phyloP scores from a whole-genome alignment of 2,329 filamentous ascomycete genomes.

The Ophiostoma ulmi region DNA sequence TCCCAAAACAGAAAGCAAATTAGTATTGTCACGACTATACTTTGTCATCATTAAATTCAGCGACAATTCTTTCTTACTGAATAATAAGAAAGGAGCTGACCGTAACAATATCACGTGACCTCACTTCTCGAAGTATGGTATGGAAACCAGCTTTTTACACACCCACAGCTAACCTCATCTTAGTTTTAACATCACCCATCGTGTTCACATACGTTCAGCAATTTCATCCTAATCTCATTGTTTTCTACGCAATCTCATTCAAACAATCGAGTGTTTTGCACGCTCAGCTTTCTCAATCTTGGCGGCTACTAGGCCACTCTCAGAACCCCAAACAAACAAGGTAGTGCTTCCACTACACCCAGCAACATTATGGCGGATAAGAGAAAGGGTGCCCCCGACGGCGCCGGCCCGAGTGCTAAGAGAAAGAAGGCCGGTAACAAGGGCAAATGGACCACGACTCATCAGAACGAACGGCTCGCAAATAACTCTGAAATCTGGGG shows the following conservation, averaged over 20 bases:
- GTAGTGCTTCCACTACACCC: neutral
- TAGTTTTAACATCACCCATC: neutral
- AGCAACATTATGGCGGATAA: slow-evolving; percentile 35
- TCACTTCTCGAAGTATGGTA: neutral
- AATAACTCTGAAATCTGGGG: slow-evolving; percentile 40
- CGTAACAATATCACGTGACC: neutral
- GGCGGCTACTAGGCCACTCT: too few species aligned
- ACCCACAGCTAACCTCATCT: neutral
- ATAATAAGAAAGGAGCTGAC: too few species aligned
- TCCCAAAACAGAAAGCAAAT: too few species aligned
- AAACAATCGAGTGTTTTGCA: too few species aligned
- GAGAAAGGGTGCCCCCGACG: slow-evolving; percentile 35
- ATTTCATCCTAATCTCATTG: neutral
- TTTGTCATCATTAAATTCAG: too few species aligned
- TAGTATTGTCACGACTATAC: too few species aligned
- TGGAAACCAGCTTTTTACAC: neutral
- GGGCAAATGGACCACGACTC: slow-evolving; percentile 58
- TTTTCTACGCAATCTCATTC: too few species aligned
- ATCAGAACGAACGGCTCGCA: slow-evolving; percentile 46
- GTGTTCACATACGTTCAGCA: neutral
- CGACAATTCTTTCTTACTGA: too few species aligned
- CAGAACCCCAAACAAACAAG: too few species aligned
- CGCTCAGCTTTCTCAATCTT: too few species aligned
- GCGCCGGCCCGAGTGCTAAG: slow-evolving; percentile 31
- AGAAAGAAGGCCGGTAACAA: slow-evolving; percentile 48